These are phyloP conservation scores for Protomyces lactucae-debilis DNA, from an alignment of 1,139 yeast species.

Conservation along the genomic window DNA sequence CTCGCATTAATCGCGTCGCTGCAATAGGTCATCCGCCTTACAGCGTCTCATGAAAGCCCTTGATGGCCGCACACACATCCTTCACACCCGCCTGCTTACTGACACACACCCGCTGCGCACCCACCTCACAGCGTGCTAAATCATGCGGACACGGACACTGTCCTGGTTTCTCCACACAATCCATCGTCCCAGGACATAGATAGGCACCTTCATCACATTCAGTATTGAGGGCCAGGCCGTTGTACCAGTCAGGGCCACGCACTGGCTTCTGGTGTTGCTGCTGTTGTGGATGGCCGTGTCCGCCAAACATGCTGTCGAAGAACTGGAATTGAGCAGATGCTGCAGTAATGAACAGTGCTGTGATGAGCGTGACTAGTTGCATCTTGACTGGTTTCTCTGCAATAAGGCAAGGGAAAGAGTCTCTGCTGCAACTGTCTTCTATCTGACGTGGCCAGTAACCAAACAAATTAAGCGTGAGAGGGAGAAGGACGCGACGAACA, in stretches of 20 bases:
- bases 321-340: conserved; percentile 21
- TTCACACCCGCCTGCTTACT: conserved; percentile 7
- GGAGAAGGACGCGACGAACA: too few relatives aligned
- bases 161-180: conserved; percentile 3
- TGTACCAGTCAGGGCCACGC: conserved; percentile 20
- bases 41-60: neutral
- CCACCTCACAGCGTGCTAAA: conserved; percentile 6
- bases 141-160: conserved; percentile 19
- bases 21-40: neutral
- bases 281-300: conserved; percentile 1
- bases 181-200: conserved; percentile 17
- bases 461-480: too few relatives aligned
- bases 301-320: conserved; percentile 22
- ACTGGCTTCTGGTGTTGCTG: neutral
- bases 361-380: neutral
- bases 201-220: conserved; percentile 5
- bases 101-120: conserved; percentile 8
- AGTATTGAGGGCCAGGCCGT: conserved; percentile 2
- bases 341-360: neutral
- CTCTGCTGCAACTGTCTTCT: too few relatives aligned
- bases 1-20: too few relatives aligned
- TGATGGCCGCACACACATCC: conserved; percentile 9
- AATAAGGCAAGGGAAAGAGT: too few relatives aligned
- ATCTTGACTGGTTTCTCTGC: too few relatives aligned
- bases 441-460: too few relatives aligned